Percentiles rank a stretch among this genome's conserved stretches.
phyloP scores from a whole-genome alignment of 2,329 filamentous ascomycete genomes.

The Penicillium griseofulvum region DNA sequence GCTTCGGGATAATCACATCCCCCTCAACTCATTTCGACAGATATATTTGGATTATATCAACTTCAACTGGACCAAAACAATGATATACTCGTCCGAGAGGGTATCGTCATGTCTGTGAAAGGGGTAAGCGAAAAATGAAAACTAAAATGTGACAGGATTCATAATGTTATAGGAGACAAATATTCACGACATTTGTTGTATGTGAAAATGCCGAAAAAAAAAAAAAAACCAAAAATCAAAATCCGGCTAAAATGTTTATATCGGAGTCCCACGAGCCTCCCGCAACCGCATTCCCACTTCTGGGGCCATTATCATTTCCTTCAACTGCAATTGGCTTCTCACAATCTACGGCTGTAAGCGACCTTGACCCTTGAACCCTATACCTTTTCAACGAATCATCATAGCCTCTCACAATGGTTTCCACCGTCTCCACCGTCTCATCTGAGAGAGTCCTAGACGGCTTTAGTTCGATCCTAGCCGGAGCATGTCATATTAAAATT shows the following conservation, averaged over 20 bases:
- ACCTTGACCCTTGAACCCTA: conserved; percentile 24
- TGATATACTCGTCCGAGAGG: too few relatives aligned
- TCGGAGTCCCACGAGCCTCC: too few relatives aligned
- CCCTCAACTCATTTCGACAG: neutral
- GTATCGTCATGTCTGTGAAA: too few relatives aligned
- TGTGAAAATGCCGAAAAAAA: too few relatives aligned
- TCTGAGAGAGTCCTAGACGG: conserved; percentile 14
- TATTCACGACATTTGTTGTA: too few relatives aligned
- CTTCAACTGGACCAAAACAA: too few relatives aligned
- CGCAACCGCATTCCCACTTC: neutral
- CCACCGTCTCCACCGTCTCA: conserved; percentile 10
- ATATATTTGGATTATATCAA: too few relatives aligned
- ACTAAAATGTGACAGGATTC: too few relatives aligned
- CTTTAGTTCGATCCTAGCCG: conserved; percentile 24
- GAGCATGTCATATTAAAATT: conserved; percentile 21
- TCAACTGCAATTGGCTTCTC: conserved; percentile 7
- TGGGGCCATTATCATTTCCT: conserved; percentile 5
- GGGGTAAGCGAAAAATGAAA: too few relatives aligned
- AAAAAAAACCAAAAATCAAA: too few relatives aligned
- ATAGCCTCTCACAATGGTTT: neutral
- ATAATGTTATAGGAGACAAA: too few relatives aligned
- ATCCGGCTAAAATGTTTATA: too few relatives aligned
- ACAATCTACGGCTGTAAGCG: conserved; percentile 14
- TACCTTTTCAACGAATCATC: conserved; percentile 18
- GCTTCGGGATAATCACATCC: neutral